Evolutionary conservation across 768 basidiomycete species (phyloP), one percentile per base, ranked within the genome.

Genomic region (Boletellus sp.): DNA sequence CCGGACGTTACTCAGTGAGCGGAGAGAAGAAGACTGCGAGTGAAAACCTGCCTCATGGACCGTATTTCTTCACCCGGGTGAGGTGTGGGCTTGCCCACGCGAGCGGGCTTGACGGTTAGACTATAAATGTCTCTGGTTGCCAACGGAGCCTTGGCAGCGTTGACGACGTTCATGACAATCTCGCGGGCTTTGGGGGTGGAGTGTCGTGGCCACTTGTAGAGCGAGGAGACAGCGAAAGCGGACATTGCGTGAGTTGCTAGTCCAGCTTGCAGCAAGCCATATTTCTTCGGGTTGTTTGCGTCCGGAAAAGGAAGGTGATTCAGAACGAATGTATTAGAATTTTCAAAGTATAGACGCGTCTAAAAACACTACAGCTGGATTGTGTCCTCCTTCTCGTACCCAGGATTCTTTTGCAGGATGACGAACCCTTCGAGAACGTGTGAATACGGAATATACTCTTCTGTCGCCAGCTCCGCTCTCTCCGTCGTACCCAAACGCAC

Each of bases 401-500:
- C 90, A 48, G 90, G 90, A 67, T 94, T 95, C 78, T 94, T 95
- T 71, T 84, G 83, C 61, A 96, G 67, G 46, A 96, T 84, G 34
- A 94, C 89, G 59, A 96, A 87, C 51, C 94, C 94, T 70, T 98
- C 95, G 43, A 99, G 76, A 22, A 94, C 90, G 61, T 84, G 82
- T 36, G 84, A 80, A 67, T 89, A 99, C 3, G 94, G 87, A 58
- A 97, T 90, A 69, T 75, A 97, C 71, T 99, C 95, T 68, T 98
- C 95, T 40, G 96, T 98, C 13, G 93, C 96, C 53, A 98, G 73
- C 73, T 98, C 96, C 6, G 90, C 93, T 38, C 96, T 78, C 66
- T 98, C 96, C 2, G 87, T 93, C 51, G 93, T 94, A 6, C 90
- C 95, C 54, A 99, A 71, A 42, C 96, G 87, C 44, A 99, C 96